Base-by-base conservation (phyloP, 1,139 yeast species). In the Ogataea hybrid region DNA sequence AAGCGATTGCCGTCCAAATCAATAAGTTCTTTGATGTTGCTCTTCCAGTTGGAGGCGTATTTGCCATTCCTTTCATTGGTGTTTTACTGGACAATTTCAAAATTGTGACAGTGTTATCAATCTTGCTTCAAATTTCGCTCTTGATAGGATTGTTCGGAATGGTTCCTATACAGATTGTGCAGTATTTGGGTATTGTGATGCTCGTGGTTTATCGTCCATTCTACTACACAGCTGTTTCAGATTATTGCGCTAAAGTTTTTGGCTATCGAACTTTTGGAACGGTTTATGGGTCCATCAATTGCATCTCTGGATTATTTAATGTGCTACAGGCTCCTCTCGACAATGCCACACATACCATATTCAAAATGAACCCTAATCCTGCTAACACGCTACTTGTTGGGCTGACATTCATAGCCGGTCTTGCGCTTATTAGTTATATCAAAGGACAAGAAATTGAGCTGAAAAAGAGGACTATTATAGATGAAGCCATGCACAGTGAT, bases 261-360 rank as follows among this genome's bases (percentile, higher is more conserved):
- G 97, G 97, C 0, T 89, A 85, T 62, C 84, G 80, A 44, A 88
- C 95, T 1, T 90, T 90, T 65, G 96, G 97, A 29, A 82, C 90
- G 1, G 80, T 89, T n/a, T 90, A 90, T 60, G 97, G 97, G 0
- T 69, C 90, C 9, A 75, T 88, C 56, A 86, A 88, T 56, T 83
- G 90, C 45, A 69, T 85, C 47, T 78, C 95, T 12, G 97, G 97
- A 2, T 54, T 83, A 20, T 77, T 84, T 62, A 90, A 88, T 62
- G 69, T 88, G 51, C 59, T 77, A 11, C 96, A 87, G 59, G 80
- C 84, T 25, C 67, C 70, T 3, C 65, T 89, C 62, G 97, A 89
- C 58, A 69, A 68, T 39, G 56, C 73, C 25, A 88, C 96, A 0
- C 95, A 87, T 58, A 71, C 72, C 32, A 63, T 69, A 12, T 84